Conservation (phyloP, 345 rosid species). For the Iberis pinnata region DNA sequence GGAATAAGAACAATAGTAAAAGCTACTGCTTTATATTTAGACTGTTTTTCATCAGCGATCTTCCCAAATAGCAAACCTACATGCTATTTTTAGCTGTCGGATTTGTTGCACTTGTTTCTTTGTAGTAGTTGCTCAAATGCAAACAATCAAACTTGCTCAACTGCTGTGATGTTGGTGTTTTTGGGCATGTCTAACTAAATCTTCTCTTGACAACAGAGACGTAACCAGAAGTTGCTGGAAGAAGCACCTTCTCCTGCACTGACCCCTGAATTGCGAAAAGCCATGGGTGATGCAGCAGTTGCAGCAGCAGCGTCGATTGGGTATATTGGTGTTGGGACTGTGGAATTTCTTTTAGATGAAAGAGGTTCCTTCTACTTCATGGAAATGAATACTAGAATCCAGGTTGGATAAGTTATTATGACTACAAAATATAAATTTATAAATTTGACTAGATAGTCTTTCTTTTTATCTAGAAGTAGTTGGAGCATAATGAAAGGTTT, state of each 20-base stretch:
- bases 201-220: slow-evolving; percentile 50
- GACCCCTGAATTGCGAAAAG: slow-evolving; percentile 86
- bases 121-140: not conserved
- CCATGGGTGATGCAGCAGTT: slow-evolving; percentile 99
- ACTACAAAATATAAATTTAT: not conserved
- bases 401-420: slow-evolving; percentile 39
- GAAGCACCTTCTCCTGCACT: slow-evolving; percentile 99
- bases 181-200: slow-evolving; percentile 7
- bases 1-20: not conserved
- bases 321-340: slow-evolving; percentile 92
- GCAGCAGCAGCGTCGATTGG: slow-evolving; percentile 99
- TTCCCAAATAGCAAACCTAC: not conserved
- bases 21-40: not conserved
- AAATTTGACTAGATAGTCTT: not conserved
- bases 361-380: slow-evolving; percentile 97
- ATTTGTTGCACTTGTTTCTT: slow-evolving; percentile 1
- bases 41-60: not conserved
- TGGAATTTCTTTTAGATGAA: slow-evolving; percentile 96
- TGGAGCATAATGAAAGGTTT: slow-evolving; percentile 4
- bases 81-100: slow-evolving; percentile 4
- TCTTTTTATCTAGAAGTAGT: not conserved
- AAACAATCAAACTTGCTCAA: not conserved
- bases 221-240: slow-evolving; percentile 91
- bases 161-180: not conserved
- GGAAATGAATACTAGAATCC: slow-evolving; percentile 99